These are phyloP conservation scores for Elsinoe perseae DNA, from an alignment of 2,329 filamentous ascomycete species.

Conservation along the genomic window DNA sequence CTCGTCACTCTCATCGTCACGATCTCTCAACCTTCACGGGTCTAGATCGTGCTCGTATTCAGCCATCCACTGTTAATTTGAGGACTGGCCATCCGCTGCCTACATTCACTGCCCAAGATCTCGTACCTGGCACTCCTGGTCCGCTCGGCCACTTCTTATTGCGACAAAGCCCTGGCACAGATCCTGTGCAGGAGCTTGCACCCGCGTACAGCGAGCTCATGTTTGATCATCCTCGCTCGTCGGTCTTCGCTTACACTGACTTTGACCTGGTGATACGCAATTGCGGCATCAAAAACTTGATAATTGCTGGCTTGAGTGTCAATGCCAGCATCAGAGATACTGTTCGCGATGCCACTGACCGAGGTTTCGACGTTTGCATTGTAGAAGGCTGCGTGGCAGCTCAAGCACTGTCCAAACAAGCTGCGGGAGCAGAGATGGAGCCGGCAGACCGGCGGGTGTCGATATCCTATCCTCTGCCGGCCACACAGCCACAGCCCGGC, in stretches of 20 bases:
- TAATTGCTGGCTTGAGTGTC: conserved; percentile 13
- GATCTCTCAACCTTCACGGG: conserved; percentile 13
- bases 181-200: conserved; percentile 10
- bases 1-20: conserved; percentile 13
- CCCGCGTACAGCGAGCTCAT: conserved; percentile 11
- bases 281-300: conserved; percentile 9
- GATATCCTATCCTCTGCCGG: not conserved
- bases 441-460: not conserved
- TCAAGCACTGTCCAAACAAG: conserved; percentile 3
- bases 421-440: not conserved
- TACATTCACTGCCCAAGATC: conserved; percentile 10
- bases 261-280: conserved; percentile 12
- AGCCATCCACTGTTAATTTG: not conserved
- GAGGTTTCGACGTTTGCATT: conserved; percentile 6
- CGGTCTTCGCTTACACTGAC: conserved; percentile 14
- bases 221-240: conserved; percentile 11
- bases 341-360: conserved; percentile 6
- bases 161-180: conserved; percentile 9
- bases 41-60: conserved; percentile 1
- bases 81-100: not conserved
- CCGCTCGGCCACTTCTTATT: conserved; percentile 13
- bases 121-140: conserved; percentile 8
- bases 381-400: conserved; percentile 10
- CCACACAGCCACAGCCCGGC: not conserved
- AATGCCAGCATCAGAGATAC: conserved; percentile 12